Base-by-base conservation (phyloP, 1,284 basidiomycete genomes). In the Apiotrichum veenhuisii region DNA sequence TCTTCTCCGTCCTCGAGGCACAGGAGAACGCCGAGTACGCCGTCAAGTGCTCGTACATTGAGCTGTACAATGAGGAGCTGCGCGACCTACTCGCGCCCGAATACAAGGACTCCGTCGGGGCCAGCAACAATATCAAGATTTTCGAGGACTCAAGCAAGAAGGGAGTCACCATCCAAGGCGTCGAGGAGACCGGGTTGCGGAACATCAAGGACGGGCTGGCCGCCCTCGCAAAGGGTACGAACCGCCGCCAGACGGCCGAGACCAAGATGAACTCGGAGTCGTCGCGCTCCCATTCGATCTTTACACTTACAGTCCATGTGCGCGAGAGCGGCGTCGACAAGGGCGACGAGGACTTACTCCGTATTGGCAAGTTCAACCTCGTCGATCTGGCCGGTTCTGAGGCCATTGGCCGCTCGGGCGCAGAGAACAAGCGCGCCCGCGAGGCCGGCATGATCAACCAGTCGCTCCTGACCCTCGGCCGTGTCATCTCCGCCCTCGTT, bases 381-480 rank as follows among this genome's bases (percentile, higher is more conserved):
- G 96, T 98, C 55, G 95, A 98, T 73, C 80, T 98, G 58, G 96
- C 96, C 38, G 96, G 96, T 8, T 95, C 91, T 5, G 96, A 99
- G 77, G 98, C 97, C 68, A 95, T 99, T 66, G 95, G 93, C 11
- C 83, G 95, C 18, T 93, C 90, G 0, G 96, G 96, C 9, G 96
- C 96, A 1, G 91, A 94, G 75, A 90, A 97, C 72, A 92, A 91
- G 73, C 82, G 94, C 55, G 96, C 95, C 2, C 82, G 92, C 64
- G 96, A 99, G 72, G 96, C 96, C 1, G 96, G 96, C 10, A 96
- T 96, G 89, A 99, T 99, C 77, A 99, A 99, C 72, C 92, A 98
- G 77, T 96, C 91, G 72, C 80, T 99, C 38, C 80, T 99, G 8
- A 97, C 96, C 22, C 85, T 99, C 15, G 96, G 96, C 1, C 82